Evolutionary conservation across 2,329 filamentous ascomycete genomes (phyloP).

Genomic region (Colletotrichum sansevieriae): DNA sequence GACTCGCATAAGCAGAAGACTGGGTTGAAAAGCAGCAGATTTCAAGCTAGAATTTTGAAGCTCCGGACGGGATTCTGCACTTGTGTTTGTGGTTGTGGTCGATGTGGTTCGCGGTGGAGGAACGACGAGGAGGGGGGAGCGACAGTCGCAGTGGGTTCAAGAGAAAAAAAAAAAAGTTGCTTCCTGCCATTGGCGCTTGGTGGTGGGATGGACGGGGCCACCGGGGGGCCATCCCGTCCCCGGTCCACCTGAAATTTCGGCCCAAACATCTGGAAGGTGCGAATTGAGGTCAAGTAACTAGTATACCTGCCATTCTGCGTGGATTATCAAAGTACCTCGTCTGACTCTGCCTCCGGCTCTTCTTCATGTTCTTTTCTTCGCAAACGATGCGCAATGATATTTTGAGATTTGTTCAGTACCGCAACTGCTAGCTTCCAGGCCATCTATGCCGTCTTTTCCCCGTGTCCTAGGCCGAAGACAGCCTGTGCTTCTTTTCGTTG

Average conservation of each 20-base stretch:
- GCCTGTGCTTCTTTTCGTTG: not conserved
- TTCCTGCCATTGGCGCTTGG: constrained; percentile 26
- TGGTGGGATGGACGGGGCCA: constrained; percentile 18
- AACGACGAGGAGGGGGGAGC: constrained; percentile 7
- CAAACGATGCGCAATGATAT: no score
- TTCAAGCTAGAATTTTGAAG: constrained; percentile 34
- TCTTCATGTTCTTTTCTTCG: not conserved
- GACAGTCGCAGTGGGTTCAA: constrained; percentile 17
- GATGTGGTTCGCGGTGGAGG: constrained; percentile 27
- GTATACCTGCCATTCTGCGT: not conserved
- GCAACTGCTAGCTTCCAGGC: no score
- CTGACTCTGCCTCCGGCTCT: not conserved
- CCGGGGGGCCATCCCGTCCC: constrained; percentile 8
- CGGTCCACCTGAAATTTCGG: constrained; percentile 33
- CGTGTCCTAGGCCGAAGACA: no score
- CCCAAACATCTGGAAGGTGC: constrained; percentile 21
- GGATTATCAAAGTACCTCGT: not conserved
- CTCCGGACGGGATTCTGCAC: constrained; percentile 27
- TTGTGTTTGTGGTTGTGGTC: constrained; percentile 28
- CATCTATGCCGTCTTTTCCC: no score
- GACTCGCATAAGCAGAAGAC: constrained; percentile 1
- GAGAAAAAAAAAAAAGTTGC: constrained; percentile 38
- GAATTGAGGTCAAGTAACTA: not conserved
- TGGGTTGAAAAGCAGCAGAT: not conserved
- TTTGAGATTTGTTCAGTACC: not conserved